Conservation (phyloP, 805 yeast species). For the Candida peoriensis region DNA sequence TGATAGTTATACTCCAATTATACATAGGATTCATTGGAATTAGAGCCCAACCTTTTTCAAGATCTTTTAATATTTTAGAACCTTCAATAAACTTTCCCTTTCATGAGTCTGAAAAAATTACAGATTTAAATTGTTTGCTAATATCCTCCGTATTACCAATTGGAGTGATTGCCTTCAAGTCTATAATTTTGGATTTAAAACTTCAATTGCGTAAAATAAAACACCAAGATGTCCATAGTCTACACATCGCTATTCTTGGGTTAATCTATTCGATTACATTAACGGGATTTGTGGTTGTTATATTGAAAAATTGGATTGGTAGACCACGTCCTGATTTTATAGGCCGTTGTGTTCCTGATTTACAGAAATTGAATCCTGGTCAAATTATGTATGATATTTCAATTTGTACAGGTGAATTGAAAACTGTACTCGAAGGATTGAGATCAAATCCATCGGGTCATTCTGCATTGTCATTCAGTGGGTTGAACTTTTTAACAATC, state of each 20-base stretch:
- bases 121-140: not conserved
- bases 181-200: not conserved
- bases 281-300: slow-evolving; percentile 18
- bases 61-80: not conserved
- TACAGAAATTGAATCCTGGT: slow-evolving; percentile 24
- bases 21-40: not conserved
- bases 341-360: slow-evolving; percentile 72
- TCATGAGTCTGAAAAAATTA: not conserved
- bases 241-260: slow-evolving; percentile 1
- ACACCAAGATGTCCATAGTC: not conserved
- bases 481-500: slow-evolving; percentile 52
- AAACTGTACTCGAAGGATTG: slow-evolving; percentile 56
- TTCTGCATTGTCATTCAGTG: slow-evolving; percentile 62
- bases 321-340: slow-evolving; percentile 88
- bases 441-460: slow-evolving; percentile 83
- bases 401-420: slow-evolving; percentile 48
- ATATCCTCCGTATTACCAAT: not conserved
- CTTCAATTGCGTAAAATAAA: not conserved
- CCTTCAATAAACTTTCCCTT: slow-evolving; percentile 1
- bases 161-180: not conserved
- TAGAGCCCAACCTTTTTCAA: not conserved
- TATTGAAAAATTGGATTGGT: slow-evolving; percentile 77
- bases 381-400: slow-evolving; percentile 29
- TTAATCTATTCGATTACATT: slow-evolving; percentile 4
- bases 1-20: not conserved